Percentiles rank a stretch among this genome's conserved stretches.
Evolutionary conservation across 75 land plant genomes (phyloP).

Genomic region (Isoetes taiwanensis): DNA sequence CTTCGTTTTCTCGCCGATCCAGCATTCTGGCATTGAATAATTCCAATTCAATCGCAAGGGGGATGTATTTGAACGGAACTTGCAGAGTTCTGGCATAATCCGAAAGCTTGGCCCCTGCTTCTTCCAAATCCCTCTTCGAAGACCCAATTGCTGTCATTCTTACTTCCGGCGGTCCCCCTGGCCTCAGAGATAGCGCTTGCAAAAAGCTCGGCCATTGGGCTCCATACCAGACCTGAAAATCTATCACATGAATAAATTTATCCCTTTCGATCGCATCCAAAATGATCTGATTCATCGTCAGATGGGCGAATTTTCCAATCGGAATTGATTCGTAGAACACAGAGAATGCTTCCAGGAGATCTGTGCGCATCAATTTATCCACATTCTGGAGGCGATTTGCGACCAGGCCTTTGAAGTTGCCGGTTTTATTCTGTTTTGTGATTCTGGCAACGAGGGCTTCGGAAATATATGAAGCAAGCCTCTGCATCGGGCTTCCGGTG

Average conservation of each 20-base stretch:
- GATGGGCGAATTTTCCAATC: conserved; percentile 4
- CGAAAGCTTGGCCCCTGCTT: background rate
- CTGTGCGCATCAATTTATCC: background rate
- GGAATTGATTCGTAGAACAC: conserved; percentile 3
- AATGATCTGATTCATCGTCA: conserved; percentile 5
- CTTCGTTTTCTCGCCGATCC: background rate
- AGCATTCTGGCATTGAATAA: background rate
- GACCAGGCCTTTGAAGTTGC: background rate
- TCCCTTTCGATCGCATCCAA: background rate
- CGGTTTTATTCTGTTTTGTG: background rate
- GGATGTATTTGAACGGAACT: background rate
- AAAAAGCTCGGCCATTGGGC: conserved; percentile 1
- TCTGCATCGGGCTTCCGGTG: background rate
- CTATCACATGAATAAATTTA: background rate
- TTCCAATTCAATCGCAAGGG: background rate
- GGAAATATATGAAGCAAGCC: conserved; percentile 1
- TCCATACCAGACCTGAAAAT: conserved; percentile 8
- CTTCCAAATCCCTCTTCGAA: background rate
- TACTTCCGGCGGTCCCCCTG: background rate
- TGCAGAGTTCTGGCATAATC: background rate
- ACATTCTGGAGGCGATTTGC: background rate
- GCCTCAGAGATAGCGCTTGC: background rate
- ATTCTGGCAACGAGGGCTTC: background rate
- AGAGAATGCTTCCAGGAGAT: background rate
- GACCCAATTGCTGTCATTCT: conserved; percentile 1